phyloP scores from a whole-genome alignment of 2,329 filamentous ascomycete species.

The Calonectria hongkongensis region DNA sequence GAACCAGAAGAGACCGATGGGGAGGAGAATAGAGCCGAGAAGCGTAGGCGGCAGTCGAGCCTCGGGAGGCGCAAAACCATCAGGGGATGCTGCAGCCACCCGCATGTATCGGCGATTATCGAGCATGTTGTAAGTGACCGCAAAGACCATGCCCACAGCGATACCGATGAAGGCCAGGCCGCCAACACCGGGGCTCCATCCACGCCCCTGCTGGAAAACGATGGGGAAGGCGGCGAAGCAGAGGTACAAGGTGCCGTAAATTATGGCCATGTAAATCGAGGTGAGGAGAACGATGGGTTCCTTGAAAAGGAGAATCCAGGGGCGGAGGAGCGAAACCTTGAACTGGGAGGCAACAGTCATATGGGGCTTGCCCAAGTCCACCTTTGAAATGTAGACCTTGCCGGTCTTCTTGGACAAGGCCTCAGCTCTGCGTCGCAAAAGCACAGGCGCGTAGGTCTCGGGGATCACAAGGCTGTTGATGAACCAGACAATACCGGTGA shows the following conservation, averaged over 20 bases:
- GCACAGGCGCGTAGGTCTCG: constrained; percentile 76
- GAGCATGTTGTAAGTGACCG: constrained; percentile 70
- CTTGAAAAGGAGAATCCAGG: constrained; percentile 78
- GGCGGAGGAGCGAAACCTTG: constrained; percentile 74
- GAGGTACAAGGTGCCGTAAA: constrained; percentile 74
- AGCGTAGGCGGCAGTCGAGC: constrained; percentile 76
- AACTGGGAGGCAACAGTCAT: constrained; percentile 69
- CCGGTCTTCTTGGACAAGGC: constrained; percentile 71
- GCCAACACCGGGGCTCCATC: constrained; percentile 75
- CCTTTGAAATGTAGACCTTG: constrained; percentile 72
- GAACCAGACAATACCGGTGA: constrained; percentile 76
- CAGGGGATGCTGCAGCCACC: constrained; percentile 63
- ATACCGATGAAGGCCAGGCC: constrained; percentile 79
- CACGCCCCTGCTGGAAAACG: constrained; percentile 75
- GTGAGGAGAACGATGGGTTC: constrained; percentile 81
- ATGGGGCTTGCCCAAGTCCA: constrained; percentile 66
- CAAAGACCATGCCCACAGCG: constrained; percentile 77
- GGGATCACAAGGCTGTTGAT: constrained; percentile 70
- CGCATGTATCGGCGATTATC: constrained; percentile 73
- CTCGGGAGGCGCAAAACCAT: constrained; percentile 78
- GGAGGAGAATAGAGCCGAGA: constrained; percentile 75
- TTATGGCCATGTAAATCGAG: constrained; percentile 78
- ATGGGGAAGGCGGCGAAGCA: constrained; percentile 75
- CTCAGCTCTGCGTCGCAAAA: constrained; percentile 72
- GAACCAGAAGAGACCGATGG: constrained; percentile 79